These are phyloP conservation scores for Hymenotorrendiella dingleyae DNA, from an alignment of 2,329 filamentous ascomycete species.

Conservation along the genomic window DNA sequence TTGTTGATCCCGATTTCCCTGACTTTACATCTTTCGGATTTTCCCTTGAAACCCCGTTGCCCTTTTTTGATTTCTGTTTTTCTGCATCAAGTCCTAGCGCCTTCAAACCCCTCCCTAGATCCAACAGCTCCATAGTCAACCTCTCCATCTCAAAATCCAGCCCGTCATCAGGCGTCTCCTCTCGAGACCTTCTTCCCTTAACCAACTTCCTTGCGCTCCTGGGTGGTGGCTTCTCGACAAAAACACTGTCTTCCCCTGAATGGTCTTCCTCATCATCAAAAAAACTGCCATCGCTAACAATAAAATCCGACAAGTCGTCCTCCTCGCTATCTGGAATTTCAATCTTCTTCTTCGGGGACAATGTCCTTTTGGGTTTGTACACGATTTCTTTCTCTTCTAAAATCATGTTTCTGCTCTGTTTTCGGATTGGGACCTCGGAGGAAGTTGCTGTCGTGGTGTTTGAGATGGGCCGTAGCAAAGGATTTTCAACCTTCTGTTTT, in stretches of 20 bases:
- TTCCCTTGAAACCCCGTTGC: not conserved
- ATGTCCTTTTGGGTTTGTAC: not conserved
- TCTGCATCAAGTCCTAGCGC: conserved; percentile 6
- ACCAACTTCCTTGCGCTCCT: conserved; percentile 24
- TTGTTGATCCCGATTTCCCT: not conserved
- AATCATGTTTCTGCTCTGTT: not conserved
- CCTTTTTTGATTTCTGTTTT: not conserved
- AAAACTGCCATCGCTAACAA: conserved; percentile 18
- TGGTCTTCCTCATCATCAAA: conserved; percentile 17
- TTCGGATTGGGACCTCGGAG: conserved; percentile 2
- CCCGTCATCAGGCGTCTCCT: conserved; percentile 10
- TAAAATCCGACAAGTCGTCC: conserved; percentile 27
- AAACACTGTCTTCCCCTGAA: conserved; percentile 18
- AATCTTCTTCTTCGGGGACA: not conserved
- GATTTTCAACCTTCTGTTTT: conserved; percentile 16
- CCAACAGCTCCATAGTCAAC: conserved; percentile 1
- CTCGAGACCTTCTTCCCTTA: conserved; percentile 17
- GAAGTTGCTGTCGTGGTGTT: conserved; percentile 3
- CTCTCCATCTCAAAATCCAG: conserved; percentile 7
- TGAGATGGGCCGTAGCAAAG: conserved; percentile 13
- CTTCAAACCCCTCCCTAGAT: conserved; percentile 9
- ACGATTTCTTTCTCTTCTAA: not conserved
- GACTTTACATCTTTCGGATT: not conserved
- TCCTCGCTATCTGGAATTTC: conserved; percentile 1
- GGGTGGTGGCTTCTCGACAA: conserved; percentile 18